Evolutionary conservation across 208 protist species (phyloP), one percentile per base, ranked within the genome.

Genomic region (Porcisia deanei): DNA sequence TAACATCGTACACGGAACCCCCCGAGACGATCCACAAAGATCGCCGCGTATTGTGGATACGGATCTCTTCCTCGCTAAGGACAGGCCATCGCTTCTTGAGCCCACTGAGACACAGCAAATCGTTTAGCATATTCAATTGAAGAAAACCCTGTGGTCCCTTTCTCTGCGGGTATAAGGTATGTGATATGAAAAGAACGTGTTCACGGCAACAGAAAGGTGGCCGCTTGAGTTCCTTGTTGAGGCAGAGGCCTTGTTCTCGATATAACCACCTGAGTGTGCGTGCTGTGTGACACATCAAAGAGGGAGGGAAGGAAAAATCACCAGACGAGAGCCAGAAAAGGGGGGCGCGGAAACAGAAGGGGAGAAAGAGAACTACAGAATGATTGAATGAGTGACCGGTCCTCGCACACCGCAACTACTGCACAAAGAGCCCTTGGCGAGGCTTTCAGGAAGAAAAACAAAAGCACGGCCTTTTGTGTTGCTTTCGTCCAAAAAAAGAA

Each of bases 1-100:
- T 94, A 37, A 94, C 85, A 75, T 96, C 90, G 85, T 94, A 96
- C 53, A 96, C 87, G 14, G 85, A 90, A 74, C 89, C 87, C n/a
- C 88, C 90, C 1, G 84, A 85, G 43, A 96, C 81, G 66, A 94
- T 93, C 90, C 90, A 96, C 59, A 92, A 71, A 8, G 88, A 92
- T n/a, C 60, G 69, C 57, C 88, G 82, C 22, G 86, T 82, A 73
- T 88, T 94, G 84, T 96, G 89, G 34, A 79, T 37, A 0, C 84
- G 84, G 4, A 94, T 81, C 61, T 96, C 89, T 65, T 95, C 89
- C 60, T 88, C 81, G 57, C 81, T 82, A 22, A 91, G 77, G 6
- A 82, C n/a, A 10, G 87, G 87, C 86, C 89, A 95, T 49, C 80
- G 39, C 68, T 78, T 85, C 49, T 55, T 77, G 1, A 94, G 76